Evolutionary conservation across 1,284 basidiomycete genomes (phyloP).

Genomic region (Leccinum angustisporum): DNA sequence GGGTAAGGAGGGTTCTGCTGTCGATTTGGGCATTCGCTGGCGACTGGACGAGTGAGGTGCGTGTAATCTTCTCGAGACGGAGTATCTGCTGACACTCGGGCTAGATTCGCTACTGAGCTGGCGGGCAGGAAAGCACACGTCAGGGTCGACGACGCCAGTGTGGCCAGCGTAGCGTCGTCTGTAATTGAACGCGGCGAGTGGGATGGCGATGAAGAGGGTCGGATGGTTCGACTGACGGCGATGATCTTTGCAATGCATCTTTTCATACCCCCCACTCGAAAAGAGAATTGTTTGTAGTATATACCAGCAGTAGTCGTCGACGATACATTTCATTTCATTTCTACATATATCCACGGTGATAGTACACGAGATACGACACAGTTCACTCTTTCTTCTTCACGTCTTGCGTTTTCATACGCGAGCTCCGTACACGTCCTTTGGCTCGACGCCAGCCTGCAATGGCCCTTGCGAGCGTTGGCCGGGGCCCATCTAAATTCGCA

Average conservation of each 20-base stretch:
- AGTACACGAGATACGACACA: slow-evolving; percentile 8
- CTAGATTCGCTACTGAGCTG: slow-evolving; percentile 74
- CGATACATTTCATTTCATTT: not conserved
- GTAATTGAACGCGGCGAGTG: too few species aligned
- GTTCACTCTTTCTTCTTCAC: not conserved
- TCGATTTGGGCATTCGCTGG: slow-evolving; percentile 54
- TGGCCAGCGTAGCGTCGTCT: not conserved
- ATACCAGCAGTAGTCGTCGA: not conserved
- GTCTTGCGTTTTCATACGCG: slow-evolving; percentile 17
- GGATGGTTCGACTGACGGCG: too few species aligned
- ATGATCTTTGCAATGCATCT: too few species aligned
- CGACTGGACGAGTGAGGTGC: slow-evolving; percentile 72
- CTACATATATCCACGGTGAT: not conserved
- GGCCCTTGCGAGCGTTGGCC: slow-evolving; percentile 82
- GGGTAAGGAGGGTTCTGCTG: slow-evolving; percentile 50
- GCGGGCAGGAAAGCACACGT: slow-evolving; percentile 61
- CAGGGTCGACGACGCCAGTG: slow-evolving; percentile 1
- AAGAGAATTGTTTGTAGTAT: not conserved
- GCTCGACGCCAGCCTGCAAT: slow-evolving; percentile 71
- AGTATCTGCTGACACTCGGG: not conserved
- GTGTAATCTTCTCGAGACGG: slow-evolving; percentile 1
- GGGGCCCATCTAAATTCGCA: slow-evolving; percentile 67
- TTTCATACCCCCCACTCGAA: not conserved
- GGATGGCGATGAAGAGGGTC: too few species aligned
- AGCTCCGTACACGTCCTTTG: slow-evolving; percentile 43